Percentiles rank a stretch among this genome's conserved stretches.
Conservation (phyloP, 2,329 filamentous ascomycete species). For the Penicillium sp. region DNA sequence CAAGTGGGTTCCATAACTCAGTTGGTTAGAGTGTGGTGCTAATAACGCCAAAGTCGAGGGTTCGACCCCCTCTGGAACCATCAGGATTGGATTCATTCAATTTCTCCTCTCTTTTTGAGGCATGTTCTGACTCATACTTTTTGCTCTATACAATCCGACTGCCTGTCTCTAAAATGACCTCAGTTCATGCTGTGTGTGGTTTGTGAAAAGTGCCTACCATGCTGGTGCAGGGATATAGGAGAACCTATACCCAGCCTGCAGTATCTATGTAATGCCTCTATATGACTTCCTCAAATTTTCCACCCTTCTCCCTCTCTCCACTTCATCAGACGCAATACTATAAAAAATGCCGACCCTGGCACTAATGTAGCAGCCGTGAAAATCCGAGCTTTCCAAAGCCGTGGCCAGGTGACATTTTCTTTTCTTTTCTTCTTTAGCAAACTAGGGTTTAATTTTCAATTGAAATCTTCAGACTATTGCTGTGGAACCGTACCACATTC, state of each 20-base stretch:
- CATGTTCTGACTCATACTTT: background rate
- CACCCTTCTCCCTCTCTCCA: constrained; percentile 4
- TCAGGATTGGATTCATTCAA: background rate
- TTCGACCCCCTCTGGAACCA: background rate
- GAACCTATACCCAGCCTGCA: background rate
- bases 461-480: too few relatives aligned
- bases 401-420: too few relatives aligned
- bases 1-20: background rate
- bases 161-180: background rate
- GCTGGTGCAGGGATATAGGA: background rate
- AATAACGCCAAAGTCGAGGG: background rate
- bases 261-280: background rate
- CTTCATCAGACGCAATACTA: constrained; percentile 1
- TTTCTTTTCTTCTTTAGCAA: too few relatives aligned
- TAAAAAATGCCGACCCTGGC: background rate
- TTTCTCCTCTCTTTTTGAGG: background rate
- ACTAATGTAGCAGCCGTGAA: constrained; percentile 8
- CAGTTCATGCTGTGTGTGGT: background rate
- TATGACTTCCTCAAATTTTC: constrained; percentile 1
- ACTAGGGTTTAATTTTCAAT: too few relatives aligned
- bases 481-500: too few relatives aligned
- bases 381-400: constrained; percentile 8
- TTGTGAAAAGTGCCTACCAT: background rate
- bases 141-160: background rate
- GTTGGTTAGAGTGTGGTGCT: background rate